These are phyloP conservation scores for Tricholomella constricta DNA, from an alignment of 768 basidiomycete genomes.

Conservation along the genomic window DNA sequence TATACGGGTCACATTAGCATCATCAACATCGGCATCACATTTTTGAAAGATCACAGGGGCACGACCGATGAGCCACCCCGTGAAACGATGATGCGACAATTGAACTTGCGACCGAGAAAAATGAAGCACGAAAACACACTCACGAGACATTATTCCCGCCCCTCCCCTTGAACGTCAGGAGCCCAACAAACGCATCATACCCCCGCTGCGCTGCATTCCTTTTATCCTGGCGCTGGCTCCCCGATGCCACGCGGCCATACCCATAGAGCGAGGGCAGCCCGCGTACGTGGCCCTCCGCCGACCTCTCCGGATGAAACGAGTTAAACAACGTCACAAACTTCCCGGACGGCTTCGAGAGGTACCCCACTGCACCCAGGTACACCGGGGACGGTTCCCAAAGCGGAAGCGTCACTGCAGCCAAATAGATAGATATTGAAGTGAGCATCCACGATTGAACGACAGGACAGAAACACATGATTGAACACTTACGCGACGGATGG, in stretches of 20 bases:
- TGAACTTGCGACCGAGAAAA: background rate
- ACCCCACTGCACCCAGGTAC: constrained; percentile 74
- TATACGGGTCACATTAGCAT: constrained; percentile 19
- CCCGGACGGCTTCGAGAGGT: constrained; percentile 65
- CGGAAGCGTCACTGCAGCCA: constrained; percentile 55
- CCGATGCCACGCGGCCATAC: constrained; percentile 58
- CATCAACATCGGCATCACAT: background rate
- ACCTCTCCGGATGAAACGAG: constrained; percentile 54
- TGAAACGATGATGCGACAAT: background rate
- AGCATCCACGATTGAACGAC: too few relatives aligned
- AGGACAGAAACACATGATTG: background rate
- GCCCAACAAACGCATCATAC: constrained; percentile 53
- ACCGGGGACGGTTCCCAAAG: constrained; percentile 71
- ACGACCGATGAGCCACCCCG: too few relatives aligned
- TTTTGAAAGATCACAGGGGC: too few relatives aligned
- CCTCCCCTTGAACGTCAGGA: constrained; percentile 46
- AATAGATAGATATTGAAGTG: background rate
- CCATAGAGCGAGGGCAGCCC: constrained; percentile 61
- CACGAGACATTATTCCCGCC: constrained; percentile 37
- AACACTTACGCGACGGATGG: constrained; percentile 61
- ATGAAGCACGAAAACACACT: constrained; percentile 22
- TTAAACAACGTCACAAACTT: constrained; percentile 75
- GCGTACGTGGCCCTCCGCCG: constrained; percentile 42
- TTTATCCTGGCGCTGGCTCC: constrained; percentile 55
- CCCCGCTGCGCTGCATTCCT: constrained; percentile 61